These are phyloP conservation scores for Obelidium mucronatum DNA, from an alignment of 192 early-diverging fungal species.

Conservation along the genomic window DNA sequence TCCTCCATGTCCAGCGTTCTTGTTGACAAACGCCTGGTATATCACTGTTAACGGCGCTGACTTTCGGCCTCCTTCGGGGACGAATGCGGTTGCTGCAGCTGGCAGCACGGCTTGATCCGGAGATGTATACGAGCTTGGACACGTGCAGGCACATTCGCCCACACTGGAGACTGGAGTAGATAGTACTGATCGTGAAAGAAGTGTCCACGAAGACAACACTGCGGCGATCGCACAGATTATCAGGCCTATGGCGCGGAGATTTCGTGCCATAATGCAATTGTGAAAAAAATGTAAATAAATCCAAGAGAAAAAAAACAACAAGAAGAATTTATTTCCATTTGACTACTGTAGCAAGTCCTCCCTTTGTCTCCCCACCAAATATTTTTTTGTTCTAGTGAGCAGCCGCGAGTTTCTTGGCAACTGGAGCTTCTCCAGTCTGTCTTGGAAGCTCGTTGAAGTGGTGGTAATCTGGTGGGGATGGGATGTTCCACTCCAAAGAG, in stretches of 20 bases:
- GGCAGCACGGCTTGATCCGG: neutral
- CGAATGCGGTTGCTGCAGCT: neutral
- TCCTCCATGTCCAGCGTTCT: neutral
- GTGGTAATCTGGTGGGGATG: constrained; percentile 65
- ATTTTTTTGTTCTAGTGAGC: constrained; percentile 26
- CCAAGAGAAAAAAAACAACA: too few species aligned
- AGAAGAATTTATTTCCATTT: too few species aligned
- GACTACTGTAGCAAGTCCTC: too few species aligned
- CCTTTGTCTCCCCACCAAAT: too few species aligned
- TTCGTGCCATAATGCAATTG: too few species aligned
- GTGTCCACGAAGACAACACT: too few species aligned
- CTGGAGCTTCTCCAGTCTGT: constrained; percentile 21
- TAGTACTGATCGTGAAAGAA: too few species aligned
- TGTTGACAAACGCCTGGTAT: constrained; percentile 6
- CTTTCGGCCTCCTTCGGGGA: neutral
- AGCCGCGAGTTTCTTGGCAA: constrained; percentile 7
- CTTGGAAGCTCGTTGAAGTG: constrained; percentile 60
- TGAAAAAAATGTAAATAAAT: too few species aligned
- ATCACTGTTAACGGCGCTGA: neutral
- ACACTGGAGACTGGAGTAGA: too few species aligned
- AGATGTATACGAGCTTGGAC: neutral
- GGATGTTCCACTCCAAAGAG: constrained; percentile 60
- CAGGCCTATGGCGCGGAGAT: too few species aligned
- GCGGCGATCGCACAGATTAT: too few species aligned
- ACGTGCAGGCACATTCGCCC: neutral